Conservation (phyloP, 495 filamentous ascomycete species). For the Lasiosphaeria miniovina region DNA sequence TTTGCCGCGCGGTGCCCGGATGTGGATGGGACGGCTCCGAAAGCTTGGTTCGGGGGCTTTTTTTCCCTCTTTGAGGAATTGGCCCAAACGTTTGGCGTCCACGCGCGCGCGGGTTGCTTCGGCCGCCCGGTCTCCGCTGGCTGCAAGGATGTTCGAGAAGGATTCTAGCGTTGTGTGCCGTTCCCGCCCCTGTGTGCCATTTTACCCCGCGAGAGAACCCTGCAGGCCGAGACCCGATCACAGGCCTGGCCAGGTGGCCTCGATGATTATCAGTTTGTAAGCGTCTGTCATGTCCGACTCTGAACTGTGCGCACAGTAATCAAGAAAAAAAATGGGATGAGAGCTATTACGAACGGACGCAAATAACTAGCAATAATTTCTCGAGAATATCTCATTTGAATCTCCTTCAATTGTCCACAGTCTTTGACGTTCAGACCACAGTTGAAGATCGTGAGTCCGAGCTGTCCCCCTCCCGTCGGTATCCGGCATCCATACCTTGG, state of each 20-base stretch:
- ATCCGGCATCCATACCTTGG: too few relatives aligned
- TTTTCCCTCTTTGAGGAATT: too few relatives aligned
- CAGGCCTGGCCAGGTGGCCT: neutral
- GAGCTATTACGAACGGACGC: too few relatives aligned
- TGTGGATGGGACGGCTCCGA: too few relatives aligned
- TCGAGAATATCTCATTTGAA: too few relatives aligned
- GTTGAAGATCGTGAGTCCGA: too few relatives aligned
- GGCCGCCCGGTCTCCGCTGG: neutral
- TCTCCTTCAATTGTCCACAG: too few relatives aligned
- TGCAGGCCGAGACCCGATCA: neutral
- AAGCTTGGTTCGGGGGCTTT: too few relatives aligned
- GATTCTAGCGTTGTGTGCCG: conserved; percentile 19
- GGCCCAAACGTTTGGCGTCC: neutral
- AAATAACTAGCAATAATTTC: too few relatives aligned
- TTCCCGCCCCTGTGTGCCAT: neutral
- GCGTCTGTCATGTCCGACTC: conserved; percentile 22
- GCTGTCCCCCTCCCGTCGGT: too few relatives aligned
- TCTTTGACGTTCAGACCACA: too few relatives aligned
- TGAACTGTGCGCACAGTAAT: neutral
- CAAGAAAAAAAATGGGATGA: too few relatives aligned
- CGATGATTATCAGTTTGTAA: neutral
- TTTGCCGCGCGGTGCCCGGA: neutral
- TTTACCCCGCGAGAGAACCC: neutral
- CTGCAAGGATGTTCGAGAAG: conserved; percentile 24
- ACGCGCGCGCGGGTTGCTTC: neutral